A percentile compares a stretch with the other conserved stretches of the same genome.
These are phyloP conservation scores for Elongisporangium senticosum DNA, from an alignment of 352 stramenopile genomes.

Conservation along the genomic window DNA sequence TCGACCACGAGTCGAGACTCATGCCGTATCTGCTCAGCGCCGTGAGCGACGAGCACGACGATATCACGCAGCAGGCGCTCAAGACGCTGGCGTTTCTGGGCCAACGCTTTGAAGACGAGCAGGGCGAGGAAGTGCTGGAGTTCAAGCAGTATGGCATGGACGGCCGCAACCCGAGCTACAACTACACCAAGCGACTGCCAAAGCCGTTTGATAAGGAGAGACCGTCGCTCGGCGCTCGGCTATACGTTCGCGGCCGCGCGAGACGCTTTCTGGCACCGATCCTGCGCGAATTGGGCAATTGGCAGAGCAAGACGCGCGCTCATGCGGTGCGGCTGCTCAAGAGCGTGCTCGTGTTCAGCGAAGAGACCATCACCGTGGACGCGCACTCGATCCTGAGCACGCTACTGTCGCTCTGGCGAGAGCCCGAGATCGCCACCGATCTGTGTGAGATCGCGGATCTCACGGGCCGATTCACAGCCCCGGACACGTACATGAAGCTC, in stretches of 20 bases:
- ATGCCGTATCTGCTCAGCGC: conserved; percentile 93
- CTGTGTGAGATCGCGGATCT: conserved; percentile 43
- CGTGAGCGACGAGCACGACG: conserved; percentile 60
- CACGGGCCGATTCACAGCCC: conserved; percentile 51
- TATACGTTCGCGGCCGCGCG: conserved; percentile 89
- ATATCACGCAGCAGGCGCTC: conserved; percentile 52
- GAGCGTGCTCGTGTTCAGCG: conserved; percentile 89
- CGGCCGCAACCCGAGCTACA: conserved; percentile 78
- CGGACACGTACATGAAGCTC: conserved; percentile 64
- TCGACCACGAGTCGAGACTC: conserved; percentile 92
- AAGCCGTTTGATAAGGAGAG: conserved; percentile 63
- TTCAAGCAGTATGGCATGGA: conserved; percentile 93
- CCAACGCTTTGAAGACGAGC: conserved; percentile 54
- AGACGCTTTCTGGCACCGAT: conserved; percentile 87
- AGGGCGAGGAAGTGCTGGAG: conserved; percentile 87
- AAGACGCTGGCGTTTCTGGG: conserved; percentile 66
- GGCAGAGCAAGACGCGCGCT: conserved; percentile 75
- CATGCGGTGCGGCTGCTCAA: conserved; percentile 86
- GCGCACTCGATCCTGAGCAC: conserved; percentile 68
- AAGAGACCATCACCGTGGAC: conserved; percentile 93
- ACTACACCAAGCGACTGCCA: conserved; percentile 81
- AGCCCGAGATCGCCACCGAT: conserved; percentile 18
- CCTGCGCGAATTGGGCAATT: conserved; percentile 90
- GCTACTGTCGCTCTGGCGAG: conserved; percentile 49
- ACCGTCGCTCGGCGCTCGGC: conserved; percentile 84